Evolutionary conservation across 495 filamentous ascomycete species (phyloP).

Genomic region (Endocarpon pusillum): DNA sequence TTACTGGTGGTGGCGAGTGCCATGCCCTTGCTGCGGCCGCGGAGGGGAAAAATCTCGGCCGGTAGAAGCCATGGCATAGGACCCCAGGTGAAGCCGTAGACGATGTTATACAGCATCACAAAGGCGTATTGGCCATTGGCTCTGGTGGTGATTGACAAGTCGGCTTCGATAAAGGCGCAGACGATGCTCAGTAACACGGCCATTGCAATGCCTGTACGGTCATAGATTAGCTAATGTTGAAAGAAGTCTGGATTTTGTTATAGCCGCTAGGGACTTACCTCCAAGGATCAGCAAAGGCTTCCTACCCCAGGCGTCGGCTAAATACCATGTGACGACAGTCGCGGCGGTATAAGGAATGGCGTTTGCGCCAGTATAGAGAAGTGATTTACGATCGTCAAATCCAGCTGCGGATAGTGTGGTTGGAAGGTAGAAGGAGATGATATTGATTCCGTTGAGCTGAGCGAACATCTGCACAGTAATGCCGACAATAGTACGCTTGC

Average conservation of each 20-base stretch:
- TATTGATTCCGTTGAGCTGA: constrained; percentile 21
- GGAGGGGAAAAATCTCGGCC: constrained; percentile 65
- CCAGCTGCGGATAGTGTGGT: constrained; percentile 15
- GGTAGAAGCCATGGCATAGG: constrained; percentile 70
- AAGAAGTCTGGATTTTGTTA: too few species aligned
- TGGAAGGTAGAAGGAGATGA: constrained; percentile 20
- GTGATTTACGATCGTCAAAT: constrained; percentile 16
- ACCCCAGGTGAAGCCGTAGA: constrained; percentile 54
- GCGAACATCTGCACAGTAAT: constrained; percentile 19
- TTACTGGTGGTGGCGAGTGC: constrained; percentile 64
- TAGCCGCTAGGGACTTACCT: too few species aligned
- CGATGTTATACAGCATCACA: constrained; percentile 28
- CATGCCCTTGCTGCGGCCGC: constrained; percentile 60
- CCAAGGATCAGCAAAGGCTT: constrained; percentile 21
- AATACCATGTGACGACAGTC: constrained; percentile 64
- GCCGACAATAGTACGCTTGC: constrained; percentile 16
- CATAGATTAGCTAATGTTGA: too few species aligned
- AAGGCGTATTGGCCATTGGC: constrained; percentile 21
- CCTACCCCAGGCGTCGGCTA: constrained; percentile 23
- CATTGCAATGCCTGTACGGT: constrained; percentile 13
- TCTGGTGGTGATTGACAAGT: constrained; percentile 8
- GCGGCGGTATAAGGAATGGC: constrained; percentile 49
- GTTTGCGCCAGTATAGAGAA: constrained; percentile 34
- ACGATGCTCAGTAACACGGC: constrained; percentile 13
- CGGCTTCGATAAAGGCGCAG: constrained; percentile 14